Base-by-base conservation (phyloP, 2,329 filamentous ascomycete genomes). In the Calonectria ilicicola region DNA sequence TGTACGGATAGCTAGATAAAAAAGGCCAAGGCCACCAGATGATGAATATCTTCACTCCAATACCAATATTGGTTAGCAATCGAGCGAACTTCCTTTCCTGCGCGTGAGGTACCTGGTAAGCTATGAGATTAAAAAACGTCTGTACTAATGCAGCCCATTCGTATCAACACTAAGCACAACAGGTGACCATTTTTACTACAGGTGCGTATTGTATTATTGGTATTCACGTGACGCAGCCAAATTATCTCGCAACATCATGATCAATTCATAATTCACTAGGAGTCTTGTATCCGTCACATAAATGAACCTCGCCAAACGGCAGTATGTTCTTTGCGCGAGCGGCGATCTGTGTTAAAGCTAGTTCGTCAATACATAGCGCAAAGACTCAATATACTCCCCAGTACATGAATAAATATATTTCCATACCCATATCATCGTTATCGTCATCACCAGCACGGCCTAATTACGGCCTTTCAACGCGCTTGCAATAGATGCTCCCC, bases 401-500 rank as follows among this genome's bases (percentile, higher is more conserved):
- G 9, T 42, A 49, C n/a, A 29, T 26, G 27, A 44, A 19, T 32
- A 19, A 26, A 29, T n/a, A 29, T 44, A 38, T 21, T 35, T 19
- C 63, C 29, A 27, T 51, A 32, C 32, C 60, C 53, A 47, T 47
- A 51, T 53, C 67, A 63, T 69, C 73, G 67, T 47, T 67, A 35
- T 65, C 29, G n/a, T 46, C 23, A 49, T 70, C 19, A 44, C 62
- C 65, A 68, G 71, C 27, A 53, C 64, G 58, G 56, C n/a, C 58
- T 56, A 72, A 38, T 44, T 56, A 63, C 40, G 84, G 17, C 83
- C 81, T 63, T 84, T 83, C 70, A 86, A 79, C 7, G 86, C 84
- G 32, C 82, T 85, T 23, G 84, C 83, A 67, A 88, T 84, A 35
- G 86, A 81, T 47, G 87, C 80, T 4, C 87, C 87, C 51, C 85